Evolutionary conservation across 108 stramenopile genomes (phyloP).

Genomic region (Tribonema minus): DNA sequence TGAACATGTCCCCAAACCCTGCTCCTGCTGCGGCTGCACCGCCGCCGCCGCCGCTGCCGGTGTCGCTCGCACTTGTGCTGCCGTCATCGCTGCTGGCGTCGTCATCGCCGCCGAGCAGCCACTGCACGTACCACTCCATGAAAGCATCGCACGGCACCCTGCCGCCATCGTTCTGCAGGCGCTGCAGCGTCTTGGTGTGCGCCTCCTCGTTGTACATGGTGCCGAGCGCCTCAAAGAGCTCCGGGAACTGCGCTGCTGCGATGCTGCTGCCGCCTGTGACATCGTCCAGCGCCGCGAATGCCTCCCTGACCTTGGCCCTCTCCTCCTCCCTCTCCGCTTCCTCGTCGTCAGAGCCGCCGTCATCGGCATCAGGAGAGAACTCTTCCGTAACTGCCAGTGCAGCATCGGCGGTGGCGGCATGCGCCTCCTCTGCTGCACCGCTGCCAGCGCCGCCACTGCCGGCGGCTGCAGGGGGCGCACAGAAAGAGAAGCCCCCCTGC

Average conservation of each 20-base stretch:
- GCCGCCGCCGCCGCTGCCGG: background rate
- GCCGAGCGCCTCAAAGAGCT: constrained; percentile 71
- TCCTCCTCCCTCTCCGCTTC: constrained; percentile 15
- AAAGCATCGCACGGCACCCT: too few relatives aligned
- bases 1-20: constrained; percentile 2
- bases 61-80: background rate
- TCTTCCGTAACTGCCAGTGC: too few relatives aligned
- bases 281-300: background rate
- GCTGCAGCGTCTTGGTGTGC: constrained; percentile 63
- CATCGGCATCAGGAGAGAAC: too few relatives aligned
- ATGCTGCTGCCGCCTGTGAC: constrained; percentile 2
- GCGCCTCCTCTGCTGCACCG: too few relatives aligned
- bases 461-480: too few relatives aligned
- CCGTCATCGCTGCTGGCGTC: too few relatives aligned
- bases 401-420: too few relatives aligned
- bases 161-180: too few relatives aligned
- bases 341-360: too few relatives aligned
- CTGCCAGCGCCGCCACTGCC: too few relatives aligned
- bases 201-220: constrained; percentile 76
- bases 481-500: too few relatives aligned
- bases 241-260: constrained; percentile 70
- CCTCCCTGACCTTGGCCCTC: too few relatives aligned
- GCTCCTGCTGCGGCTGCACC: background rate
- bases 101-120: constrained; percentile 78
- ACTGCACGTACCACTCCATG: constrained; percentile 74